phyloP scores from a whole-genome alignment of 306 rosid genomes.

The Alnus glutinosa region DNA sequence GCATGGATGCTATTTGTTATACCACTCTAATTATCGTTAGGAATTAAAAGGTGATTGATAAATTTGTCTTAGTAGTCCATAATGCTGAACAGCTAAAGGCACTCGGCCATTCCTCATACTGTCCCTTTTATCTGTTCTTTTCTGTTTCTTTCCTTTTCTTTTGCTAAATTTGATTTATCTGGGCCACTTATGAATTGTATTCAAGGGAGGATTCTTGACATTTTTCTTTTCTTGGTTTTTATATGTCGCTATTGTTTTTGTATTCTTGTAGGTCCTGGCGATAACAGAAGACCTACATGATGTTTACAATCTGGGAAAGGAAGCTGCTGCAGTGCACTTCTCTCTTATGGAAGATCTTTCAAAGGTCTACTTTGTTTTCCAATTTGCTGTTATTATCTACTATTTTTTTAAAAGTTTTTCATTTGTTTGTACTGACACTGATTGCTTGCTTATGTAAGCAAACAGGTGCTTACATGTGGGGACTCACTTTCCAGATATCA shows the following conservation, averaged over 20 bases:
- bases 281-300: conserved; percentile 93
- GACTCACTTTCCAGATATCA: conserved; percentile 1
- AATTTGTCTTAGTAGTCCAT: background rate
- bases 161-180: background rate
- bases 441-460: background rate
- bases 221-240: background rate
- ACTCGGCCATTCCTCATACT: background rate
- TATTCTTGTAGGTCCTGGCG: conserved; percentile 65
- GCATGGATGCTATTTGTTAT: background rate
- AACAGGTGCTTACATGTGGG: background rate
- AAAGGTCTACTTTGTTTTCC: conserved; percentile 53
- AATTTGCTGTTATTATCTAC: conserved; percentile 4
- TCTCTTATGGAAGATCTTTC: conserved; percentile 84
- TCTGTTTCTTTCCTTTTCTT: background rate
- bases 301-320: conserved; percentile 88
- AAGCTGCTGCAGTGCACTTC: conserved; percentile 75
- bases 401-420: background rate
- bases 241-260: conserved; percentile 16
- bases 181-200: background rate
- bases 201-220: background rate
- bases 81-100: background rate
- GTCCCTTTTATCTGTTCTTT: background rate
- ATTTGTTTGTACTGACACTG: background rate
- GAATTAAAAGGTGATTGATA: background rate
- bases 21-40: background rate